Conservation (phyloP, 805 yeast genomes). For the Cyberlindnera suaveolens region DNA sequence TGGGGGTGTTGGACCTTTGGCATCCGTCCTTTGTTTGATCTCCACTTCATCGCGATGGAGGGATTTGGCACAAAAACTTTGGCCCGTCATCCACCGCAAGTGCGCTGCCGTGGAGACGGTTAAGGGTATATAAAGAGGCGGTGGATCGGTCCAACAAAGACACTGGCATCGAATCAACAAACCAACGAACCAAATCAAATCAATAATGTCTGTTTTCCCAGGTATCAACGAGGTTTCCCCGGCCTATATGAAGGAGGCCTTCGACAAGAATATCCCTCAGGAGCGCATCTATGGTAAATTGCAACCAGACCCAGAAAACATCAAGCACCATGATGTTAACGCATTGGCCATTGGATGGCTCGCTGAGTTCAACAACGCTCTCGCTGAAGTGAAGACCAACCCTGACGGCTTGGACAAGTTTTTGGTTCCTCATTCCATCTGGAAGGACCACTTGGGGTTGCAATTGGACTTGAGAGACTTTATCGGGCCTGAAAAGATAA, state of each 20-base stretch:
- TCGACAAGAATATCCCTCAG: conserved; percentile 23
- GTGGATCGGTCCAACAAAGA: background rate
- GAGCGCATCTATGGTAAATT: conserved; percentile 24
- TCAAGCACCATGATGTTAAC: conserved; percentile 21
- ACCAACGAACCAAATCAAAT: background rate
- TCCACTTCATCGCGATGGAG: too few species aligned
- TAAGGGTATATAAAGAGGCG: too few species aligned
- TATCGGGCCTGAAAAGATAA: conserved; percentile 27
- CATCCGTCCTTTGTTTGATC: too few species aligned
- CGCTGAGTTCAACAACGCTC: conserved; percentile 23
- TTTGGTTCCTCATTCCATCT: conserved; percentile 25
- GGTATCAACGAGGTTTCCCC: conserved; percentile 23
- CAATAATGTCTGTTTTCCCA: conserved; percentile 15
- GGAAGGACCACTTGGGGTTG: conserved; percentile 34
- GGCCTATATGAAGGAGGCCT: conserved; percentile 17
- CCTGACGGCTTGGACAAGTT: conserved; percentile 20
- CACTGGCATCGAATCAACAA: background rate
- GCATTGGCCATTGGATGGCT: conserved; percentile 27
- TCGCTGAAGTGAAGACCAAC: conserved; percentile 8
- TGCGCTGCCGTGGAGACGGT: too few species aligned
- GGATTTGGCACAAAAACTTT: too few species aligned
- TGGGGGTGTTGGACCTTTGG: too few species aligned
- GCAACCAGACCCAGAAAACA: conserved; percentile 24
- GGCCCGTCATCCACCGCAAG: too few species aligned
- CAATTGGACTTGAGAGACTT: conserved; percentile 29